Conservation (phyloP, 148 eudicot species). For the Pharnaceum exiguum region DNA sequence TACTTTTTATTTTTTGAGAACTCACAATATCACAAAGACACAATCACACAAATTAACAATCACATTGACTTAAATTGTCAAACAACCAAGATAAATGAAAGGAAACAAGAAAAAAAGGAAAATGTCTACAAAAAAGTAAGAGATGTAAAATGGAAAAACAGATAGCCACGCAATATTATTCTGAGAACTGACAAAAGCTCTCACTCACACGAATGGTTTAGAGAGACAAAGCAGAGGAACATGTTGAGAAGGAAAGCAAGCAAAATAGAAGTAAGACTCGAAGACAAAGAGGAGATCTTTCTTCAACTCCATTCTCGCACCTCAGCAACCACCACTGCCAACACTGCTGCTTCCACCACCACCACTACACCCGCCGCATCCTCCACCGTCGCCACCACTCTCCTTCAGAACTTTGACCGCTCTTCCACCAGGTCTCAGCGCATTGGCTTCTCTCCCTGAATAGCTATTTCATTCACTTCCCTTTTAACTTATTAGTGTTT, state of each 20-base stretch:
- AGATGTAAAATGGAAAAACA: too few species aligned
- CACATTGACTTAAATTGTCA: too few species aligned
- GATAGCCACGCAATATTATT: too few species aligned
- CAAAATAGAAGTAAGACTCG: slow-evolving; percentile 64
- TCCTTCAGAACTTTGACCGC: slow-evolving; percentile 67
- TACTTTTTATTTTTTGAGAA: too few species aligned
- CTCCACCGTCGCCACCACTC: slow-evolving; percentile 25
- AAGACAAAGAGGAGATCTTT: slow-evolving; percentile 85
- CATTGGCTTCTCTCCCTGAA: slow-evolving; percentile 44
- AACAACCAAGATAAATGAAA: too few species aligned
- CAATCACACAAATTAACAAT: too few species aligned
- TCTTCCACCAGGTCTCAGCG: slow-evolving; percentile 62
- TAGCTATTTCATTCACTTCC: neutral
- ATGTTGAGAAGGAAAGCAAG: slow-evolving; percentile 75
- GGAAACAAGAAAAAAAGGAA: too few species aligned
- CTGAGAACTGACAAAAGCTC: too few species aligned
- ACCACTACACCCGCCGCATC: slow-evolving; percentile 19
- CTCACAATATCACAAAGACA: too few species aligned
- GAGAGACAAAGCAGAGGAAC: neutral
- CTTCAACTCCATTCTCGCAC: slow-evolving; percentile 53
- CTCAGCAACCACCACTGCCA: slow-evolving; percentile 32
- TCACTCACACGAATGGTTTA: too few species aligned
- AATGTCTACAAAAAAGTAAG: too few species aligned
- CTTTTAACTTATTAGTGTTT: neutral
- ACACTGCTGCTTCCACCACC: slow-evolving; percentile 26